These are phyloP conservation scores for Penicillium sp. DNA, from an alignment of 2,329 filamentous ascomycete species.

Conservation along the genomic window DNA sequence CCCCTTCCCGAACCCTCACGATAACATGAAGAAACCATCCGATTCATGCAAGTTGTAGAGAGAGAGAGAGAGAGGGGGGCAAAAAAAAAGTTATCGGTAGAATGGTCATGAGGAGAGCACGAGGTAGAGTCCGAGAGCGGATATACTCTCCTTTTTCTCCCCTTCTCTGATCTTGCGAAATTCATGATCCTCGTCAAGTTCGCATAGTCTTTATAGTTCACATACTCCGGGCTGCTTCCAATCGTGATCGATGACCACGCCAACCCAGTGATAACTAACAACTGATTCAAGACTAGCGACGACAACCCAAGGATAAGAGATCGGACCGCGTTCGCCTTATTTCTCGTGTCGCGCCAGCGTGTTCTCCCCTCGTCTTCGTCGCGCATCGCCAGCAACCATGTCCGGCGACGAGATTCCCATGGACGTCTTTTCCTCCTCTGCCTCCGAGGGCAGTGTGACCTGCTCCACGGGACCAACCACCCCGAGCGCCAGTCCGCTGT, in stretches of 20 bases:
- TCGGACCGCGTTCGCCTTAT: background rate
- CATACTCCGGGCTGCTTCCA: background rate
- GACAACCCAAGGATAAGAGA: background rate
- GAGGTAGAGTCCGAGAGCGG: background rate
- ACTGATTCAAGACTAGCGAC: background rate
- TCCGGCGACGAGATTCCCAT: constrained; percentile 18
- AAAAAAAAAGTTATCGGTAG: background rate
- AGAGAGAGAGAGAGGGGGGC: background rate
- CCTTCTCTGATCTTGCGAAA: background rate
- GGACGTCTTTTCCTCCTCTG: constrained; percentile 26
- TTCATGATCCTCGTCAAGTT: background rate
- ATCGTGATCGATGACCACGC: background rate
- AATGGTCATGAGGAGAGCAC: background rate
- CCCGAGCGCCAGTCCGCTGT: constrained; percentile 31
- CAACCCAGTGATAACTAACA: background rate
- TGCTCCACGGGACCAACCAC: constrained; percentile 31
- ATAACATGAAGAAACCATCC: background rate
- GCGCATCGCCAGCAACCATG: background rate
- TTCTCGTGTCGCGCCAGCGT: background rate
- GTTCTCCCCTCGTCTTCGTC: background rate
- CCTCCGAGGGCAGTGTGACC: constrained; percentile 25
- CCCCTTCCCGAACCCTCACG: background rate
- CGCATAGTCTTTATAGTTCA: background rate
- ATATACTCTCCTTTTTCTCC: background rate
- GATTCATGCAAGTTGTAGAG: background rate